Conservation (phyloP, 2,329 filamentous ascomycete genomes). For the Hypoxylon rubiginosum region DNA sequence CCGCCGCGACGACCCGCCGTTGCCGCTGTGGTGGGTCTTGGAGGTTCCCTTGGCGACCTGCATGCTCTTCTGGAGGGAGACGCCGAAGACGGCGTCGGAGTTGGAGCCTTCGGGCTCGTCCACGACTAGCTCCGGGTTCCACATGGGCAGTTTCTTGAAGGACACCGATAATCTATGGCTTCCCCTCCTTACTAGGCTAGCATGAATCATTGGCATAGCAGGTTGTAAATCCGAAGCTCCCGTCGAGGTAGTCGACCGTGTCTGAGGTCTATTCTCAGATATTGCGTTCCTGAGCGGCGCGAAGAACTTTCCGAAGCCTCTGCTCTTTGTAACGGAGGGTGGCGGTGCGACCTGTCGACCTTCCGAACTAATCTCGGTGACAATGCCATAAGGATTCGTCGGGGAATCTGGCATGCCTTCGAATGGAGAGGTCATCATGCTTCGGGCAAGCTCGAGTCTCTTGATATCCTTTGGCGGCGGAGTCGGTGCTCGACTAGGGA, state of each 20-base stretch:
- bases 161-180: constrained; percentile 52
- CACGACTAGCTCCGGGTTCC: constrained; percentile 46
- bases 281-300: constrained; percentile 46
- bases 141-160: constrained; percentile 52
- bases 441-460: constrained; percentile 47
- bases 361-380: constrained; percentile 47
- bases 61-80: constrained; percentile 57
- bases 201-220: constrained; percentile 48
- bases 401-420: constrained; percentile 33
- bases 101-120: constrained; percentile 47
- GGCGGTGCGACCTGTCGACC: constrained; percentile 19
- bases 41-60: constrained; percentile 56
- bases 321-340: constrained; percentile 29
- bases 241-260: constrained; percentile 45
- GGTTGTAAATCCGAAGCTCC: constrained; percentile 38
- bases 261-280: constrained; percentile 44
- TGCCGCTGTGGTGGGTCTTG: constrained; percentile 56
- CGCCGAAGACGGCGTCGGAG: constrained; percentile 56
- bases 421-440: constrained; percentile 46
- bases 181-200: constrained; percentile 49
- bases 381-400: constrained; percentile 42
- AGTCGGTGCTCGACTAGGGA: constrained; percentile 51
- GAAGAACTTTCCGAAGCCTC: constrained; percentile 45
- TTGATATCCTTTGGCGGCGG: constrained; percentile 52
- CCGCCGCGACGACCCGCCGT: constrained; percentile 53